phyloP scores from a whole-genome alignment of 768 basidiomycete species.

The Suillus bovinus region DNA sequence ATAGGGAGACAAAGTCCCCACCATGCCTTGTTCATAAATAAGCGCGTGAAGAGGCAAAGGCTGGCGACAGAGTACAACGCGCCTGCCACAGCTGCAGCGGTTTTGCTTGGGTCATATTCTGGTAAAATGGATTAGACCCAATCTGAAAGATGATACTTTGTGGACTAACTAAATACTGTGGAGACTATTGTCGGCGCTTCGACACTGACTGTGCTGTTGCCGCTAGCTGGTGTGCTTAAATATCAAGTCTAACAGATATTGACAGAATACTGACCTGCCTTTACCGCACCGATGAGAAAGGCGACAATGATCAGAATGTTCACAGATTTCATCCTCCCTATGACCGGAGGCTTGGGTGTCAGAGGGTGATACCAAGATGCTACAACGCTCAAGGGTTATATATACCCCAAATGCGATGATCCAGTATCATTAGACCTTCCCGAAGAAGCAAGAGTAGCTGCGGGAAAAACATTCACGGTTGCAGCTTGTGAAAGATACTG shows the following conservation, averaged over 20 bases:
- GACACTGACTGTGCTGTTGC: not conserved
- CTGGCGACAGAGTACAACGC: constrained; percentile 22
- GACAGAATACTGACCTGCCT: not conserved
- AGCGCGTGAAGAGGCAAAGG: constrained; percentile 17
- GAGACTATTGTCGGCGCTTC: not conserved
- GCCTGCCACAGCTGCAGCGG: constrained; percentile 22
- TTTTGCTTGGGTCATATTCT: constrained; percentile 29
- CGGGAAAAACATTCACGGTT: not conserved
- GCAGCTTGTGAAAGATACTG: not conserved
- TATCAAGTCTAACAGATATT: not conserved
- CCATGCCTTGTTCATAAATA: constrained; percentile 26
- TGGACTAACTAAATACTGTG: not conserved
- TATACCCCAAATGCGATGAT: not conserved
- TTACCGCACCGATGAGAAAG: not conserved
- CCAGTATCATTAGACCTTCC: not conserved
- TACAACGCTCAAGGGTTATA: not conserved
- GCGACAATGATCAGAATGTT: not conserved
- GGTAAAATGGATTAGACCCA: not conserved
- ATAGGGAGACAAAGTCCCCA: constrained; percentile 35
- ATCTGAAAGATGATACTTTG: too few relatives aligned
- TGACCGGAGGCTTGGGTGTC: too few relatives aligned
- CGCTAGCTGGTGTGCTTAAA: not conserved
- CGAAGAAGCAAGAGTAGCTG: not conserved
- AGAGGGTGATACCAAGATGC: not conserved
- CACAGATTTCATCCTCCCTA: not conserved